phyloP scores from a whole-genome alignment of 257 asterid species.

The Solanum infundibuliforme region DNA sequence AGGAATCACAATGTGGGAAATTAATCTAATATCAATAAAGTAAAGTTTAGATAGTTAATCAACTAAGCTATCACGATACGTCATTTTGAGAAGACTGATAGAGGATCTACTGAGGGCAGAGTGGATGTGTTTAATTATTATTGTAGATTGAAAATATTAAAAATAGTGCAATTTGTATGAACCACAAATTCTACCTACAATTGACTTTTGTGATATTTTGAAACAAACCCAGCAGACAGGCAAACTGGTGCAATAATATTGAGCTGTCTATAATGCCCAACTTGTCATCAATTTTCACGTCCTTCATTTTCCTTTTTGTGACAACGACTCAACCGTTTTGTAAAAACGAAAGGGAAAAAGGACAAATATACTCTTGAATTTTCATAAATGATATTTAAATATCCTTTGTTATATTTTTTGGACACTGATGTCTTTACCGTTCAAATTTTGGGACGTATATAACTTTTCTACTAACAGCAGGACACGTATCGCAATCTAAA shows the following conservation, averaged over 20 bases:
- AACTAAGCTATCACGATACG: no score
- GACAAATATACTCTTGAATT: no score
- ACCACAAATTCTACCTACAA: not conserved
- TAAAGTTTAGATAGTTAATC: rapidly evolving
- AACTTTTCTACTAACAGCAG: no score
- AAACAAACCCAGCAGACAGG: not conserved
- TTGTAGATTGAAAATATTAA: not conserved
- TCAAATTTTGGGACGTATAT: no score
- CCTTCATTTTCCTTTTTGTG: not conserved
- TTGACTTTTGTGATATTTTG: not conserved
- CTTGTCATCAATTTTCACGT: not conserved
- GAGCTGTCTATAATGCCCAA: not conserved
- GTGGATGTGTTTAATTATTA: not conserved
- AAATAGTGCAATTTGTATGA: not conserved
- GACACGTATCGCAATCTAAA: no score
- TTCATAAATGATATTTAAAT: no score
- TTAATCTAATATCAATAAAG: no score
- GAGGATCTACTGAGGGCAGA: not conserved
- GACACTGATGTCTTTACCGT: no score
- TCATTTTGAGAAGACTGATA: not conserved
- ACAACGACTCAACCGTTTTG: not conserved
- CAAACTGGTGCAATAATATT: not conserved
- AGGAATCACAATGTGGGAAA: not conserved
- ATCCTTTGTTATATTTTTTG: rapidly evolving
- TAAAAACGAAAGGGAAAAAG: no score